Evolutionary conservation across 148 eudicot species (phyloP).

Genomic region (Limonium bicolor): DNA sequence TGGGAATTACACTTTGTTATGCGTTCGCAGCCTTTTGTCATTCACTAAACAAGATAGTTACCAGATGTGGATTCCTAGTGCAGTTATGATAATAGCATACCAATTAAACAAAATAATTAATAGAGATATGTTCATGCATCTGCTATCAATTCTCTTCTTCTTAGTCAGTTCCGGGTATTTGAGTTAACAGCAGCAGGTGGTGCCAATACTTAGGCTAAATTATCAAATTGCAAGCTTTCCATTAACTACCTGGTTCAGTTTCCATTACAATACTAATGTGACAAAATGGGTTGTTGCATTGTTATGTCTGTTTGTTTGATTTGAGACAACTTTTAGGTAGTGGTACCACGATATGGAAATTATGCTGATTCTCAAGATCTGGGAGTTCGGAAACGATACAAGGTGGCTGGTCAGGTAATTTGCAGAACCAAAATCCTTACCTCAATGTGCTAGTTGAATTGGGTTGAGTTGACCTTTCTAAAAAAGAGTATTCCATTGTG

Average conservation of each 20-base stretch:
- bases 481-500: slow-evolving; percentile 3
- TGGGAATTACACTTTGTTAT: no score
- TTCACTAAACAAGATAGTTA: no score
- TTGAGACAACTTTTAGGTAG: slow-evolving; percentile 34
- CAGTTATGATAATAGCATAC: no score
- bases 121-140: no score
- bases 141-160: no score
- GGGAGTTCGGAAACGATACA: slow-evolving; percentile 55
- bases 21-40: no score
- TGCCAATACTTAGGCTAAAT: not conserved
- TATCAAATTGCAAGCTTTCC: not conserved
- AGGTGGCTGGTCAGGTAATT: slow-evolving; percentile 78
- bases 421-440: not conserved
- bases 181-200: not conserved
- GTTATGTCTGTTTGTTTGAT: not conserved
- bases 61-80: no score
- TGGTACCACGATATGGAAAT: slow-evolving; percentile 67
- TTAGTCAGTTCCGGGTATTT: not conserved
- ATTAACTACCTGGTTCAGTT: not conserved
- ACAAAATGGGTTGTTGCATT: not conserved
- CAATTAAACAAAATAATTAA: no score
- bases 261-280: not conserved
- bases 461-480: not conserved
- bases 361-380: slow-evolving; percentile 59
- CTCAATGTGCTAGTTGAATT: not conserved